phyloP scores from a whole-genome alignment of 768 basidiomycete genomes.

The Lactifluus piperatus region DNA sequence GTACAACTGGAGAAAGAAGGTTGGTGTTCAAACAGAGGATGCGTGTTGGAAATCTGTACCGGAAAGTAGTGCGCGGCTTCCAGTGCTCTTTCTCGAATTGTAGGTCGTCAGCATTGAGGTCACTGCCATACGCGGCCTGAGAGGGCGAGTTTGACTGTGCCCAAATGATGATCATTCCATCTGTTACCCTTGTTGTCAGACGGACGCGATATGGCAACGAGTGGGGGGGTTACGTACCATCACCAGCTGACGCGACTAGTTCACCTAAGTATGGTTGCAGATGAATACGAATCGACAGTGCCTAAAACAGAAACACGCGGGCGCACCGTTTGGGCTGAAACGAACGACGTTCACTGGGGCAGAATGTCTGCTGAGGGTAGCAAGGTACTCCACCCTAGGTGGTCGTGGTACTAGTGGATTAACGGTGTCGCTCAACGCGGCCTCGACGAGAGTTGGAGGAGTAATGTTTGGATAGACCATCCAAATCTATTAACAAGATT shows the following conservation, averaged over 20 bases:
- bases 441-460: constrained; percentile 47
- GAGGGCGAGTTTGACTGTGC: constrained; percentile 70
- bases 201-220: not conserved
- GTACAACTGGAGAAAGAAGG: constrained; percentile 51
- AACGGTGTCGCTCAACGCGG: constrained; percentile 28
- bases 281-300: constrained; percentile 3
- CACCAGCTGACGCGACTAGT: constrained; percentile 90
- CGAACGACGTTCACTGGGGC: constrained; percentile 94
- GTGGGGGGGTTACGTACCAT: constrained; percentile 51
- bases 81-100: constrained; percentile 93
- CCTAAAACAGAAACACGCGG: not conserved
- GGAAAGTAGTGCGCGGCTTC: constrained; percentile 80
- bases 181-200: constrained; percentile 32
- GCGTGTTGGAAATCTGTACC: constrained; percentile 37
- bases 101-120: constrained; percentile 65
- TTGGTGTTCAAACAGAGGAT: not conserved
- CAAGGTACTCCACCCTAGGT: constrained; percentile 93
- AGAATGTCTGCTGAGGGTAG: constrained; percentile 87
- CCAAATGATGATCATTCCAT: constrained; percentile 98
- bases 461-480: constrained; percentile 88
- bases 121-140: constrained; percentile 71
- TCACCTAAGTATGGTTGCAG: constrained; percentile 46
- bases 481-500: constrained; percentile 58
- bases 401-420: constrained; percentile 38
- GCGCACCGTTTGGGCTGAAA: constrained; percentile 86